Conservation (phyloP, 768 basidiomycete species). For the Auricularia sp. region DNA sequence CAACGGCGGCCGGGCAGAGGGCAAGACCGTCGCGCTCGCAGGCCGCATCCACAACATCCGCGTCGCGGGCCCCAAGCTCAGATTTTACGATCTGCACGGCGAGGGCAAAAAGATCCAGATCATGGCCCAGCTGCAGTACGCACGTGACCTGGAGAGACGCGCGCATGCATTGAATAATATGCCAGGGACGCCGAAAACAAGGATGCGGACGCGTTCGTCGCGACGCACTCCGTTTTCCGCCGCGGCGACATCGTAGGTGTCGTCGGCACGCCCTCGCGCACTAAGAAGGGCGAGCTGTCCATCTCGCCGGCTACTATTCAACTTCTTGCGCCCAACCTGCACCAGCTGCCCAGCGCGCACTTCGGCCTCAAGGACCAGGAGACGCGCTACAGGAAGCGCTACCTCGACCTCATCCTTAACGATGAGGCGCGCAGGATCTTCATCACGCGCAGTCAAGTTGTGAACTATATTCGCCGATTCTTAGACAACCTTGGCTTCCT, state of each 20-base stretch:
- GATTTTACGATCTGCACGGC: constrained; percentile 89
- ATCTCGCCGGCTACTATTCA: constrained; percentile 72
- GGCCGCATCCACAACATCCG: constrained; percentile 91
- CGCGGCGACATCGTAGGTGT: constrained; percentile 97
- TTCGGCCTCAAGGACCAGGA: constrained; percentile 97
- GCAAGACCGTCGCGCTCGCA: constrained; percentile 55
- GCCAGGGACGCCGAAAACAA: constrained; percentile 43
- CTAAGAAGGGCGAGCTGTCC: constrained; percentile 91
- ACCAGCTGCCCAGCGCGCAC: constrained; percentile 87
- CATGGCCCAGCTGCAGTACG: constrained; percentile 76
- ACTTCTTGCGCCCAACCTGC: constrained; percentile 91
- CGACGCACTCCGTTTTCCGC: constrained; percentile 76
- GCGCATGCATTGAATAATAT: no score
- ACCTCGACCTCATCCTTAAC: constrained; percentile 95
- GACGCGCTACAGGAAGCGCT: constrained; percentile 95
- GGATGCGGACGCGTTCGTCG: constrained; percentile 53
- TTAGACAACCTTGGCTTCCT: constrained; percentile 88
- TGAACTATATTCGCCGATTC: constrained; percentile 90
- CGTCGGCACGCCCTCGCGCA: constrained; percentile 77
- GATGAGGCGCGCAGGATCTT: constrained; percentile 84
- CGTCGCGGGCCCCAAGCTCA: constrained; percentile 68
- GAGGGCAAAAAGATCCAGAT: constrained; percentile 93
- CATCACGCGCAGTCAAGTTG: constrained; percentile 76
- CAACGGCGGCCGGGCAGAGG: constrained; percentile 55
- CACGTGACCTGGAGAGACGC: not conserved